Evolutionary conservation across 1,284 basidiomycete species (phyloP), one percentile per base, ranked within the genome.

Genomic region (Schizophyllum amplum): DNA sequence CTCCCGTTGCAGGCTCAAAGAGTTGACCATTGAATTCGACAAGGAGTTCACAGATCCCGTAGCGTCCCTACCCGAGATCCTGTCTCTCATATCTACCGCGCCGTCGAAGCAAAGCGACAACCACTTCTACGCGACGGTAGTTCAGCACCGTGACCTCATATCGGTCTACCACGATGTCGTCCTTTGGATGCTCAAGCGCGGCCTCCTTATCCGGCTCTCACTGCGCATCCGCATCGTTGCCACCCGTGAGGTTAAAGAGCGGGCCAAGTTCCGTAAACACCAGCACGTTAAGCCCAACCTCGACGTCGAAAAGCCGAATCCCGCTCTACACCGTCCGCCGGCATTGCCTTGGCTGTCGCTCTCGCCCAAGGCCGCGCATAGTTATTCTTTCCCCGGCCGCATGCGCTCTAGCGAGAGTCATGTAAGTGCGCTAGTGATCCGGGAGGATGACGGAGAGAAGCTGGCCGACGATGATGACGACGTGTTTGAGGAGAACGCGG

Each of bases 161-260:
- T 76, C 82, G 15, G 70, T 85, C 48, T 96, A 91, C 67, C 80
- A 90, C 57, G 84, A 91, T 47, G 88, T 94, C 42, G 82, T 98
- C n/a, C 72, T 90, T 50, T 99, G 95, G 94, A 83, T 98, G 74
- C 78, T 99, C 46, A 88, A 91, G 62, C 83, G 86, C 53, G 91
- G 92, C 63, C 79, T 98, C 58, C 76, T 98, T 22, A 81, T 91
- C 56, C 91, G 92, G 27, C 77, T 95, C 50, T 94, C 95, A 68
- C 82, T 94, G 6, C 84, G 90, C 47, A 83, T 96, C 54, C 85
- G 95, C 46, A 79, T 98, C 33, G 79, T 95, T 21, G 93, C 90
- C 0, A 86, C 90, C 0, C 77, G 80, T 1, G 81, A 83, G 48
- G 74, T 98, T 58, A 98, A 98, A 71, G 71, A 81, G 49, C 77